phyloP scores from a whole-genome alignment of 345 rosid species.

The Raphanus raphanistrum region DNA sequence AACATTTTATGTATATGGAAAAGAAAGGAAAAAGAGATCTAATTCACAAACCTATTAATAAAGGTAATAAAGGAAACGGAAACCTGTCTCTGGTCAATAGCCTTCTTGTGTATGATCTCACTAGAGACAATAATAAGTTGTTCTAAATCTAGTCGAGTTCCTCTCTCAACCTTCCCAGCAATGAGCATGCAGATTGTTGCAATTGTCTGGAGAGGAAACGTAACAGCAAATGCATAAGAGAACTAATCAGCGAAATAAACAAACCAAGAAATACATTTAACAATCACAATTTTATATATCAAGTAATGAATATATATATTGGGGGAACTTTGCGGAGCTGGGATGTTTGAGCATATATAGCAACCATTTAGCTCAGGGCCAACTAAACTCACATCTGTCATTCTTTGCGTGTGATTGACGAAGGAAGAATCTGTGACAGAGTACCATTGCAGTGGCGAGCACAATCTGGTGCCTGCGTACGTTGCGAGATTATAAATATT shows the following conservation, averaged over 20 bases:
- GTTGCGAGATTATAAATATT: neutral
- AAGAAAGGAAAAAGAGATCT: neutral
- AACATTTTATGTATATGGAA: neutral
- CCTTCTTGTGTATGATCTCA: neutral
- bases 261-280: no score
- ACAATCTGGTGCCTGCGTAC: neutral
- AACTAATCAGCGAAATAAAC: neutral
- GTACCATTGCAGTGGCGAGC: neutral
- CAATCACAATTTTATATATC: no score
- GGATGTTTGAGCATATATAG: neutral
- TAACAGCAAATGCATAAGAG: neutral
- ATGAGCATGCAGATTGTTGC: neutral
- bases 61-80: no score
- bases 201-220: neutral
- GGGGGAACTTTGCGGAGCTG: no score
- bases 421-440: neutral
- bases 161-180: neutral
- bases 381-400: neutral
- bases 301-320: no score
- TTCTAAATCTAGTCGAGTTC: neutral
- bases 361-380: neutral
- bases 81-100: neutral
- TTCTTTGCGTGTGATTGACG: neutral
- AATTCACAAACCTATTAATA: no score
- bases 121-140: neutral